Conservation (phyloP, 2,329 filamentous ascomycete species). For the Epichloe elymi region DNA sequence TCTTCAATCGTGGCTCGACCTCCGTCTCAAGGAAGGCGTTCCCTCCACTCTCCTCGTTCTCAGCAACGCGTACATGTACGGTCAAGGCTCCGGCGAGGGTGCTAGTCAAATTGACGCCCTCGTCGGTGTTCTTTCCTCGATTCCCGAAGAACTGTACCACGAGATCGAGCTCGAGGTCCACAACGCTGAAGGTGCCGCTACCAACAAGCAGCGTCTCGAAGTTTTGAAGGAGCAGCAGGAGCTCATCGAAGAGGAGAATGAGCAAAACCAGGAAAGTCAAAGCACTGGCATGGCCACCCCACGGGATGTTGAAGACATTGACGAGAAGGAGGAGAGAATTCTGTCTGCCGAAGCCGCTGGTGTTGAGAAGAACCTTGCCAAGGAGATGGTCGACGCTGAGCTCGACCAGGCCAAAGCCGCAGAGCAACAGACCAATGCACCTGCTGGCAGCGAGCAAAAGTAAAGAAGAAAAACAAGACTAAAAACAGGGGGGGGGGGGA, state of each 20-base stretch:
- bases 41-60: constrained; percentile 90
- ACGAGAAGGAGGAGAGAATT: constrained; percentile 74
- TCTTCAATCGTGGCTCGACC: constrained; percentile 84
- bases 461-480: not conserved
- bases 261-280: constrained; percentile 75
- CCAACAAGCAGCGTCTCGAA: constrained; percentile 97
- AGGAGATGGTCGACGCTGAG: constrained; percentile 43
- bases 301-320: constrained; percentile 82
- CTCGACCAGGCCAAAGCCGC: constrained; percentile 26
- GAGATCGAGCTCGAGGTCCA: constrained; percentile 98
- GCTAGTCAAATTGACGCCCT: constrained; percentile 85
- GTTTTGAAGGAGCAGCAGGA: constrained; percentile 98
- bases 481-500: not conserved
- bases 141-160: constrained; percentile 97
- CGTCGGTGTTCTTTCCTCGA: constrained; percentile 81
- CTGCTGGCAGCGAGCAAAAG: not conserved
- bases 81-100: constrained; percentile 77
- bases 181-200: constrained; percentile 90
- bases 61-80: constrained; percentile 96
- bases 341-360: constrained; percentile 35
- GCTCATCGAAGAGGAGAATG: constrained; percentile 91
- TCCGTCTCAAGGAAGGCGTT: constrained; percentile 87
- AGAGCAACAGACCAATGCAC: constrained; percentile 15
- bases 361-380: constrained; percentile 33
- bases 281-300: constrained; percentile 61